A percentile compares a stretch with the other conserved stretches of the same genome.
Conservation (phyloP, 2,329 filamentous ascomycete species). For the Paradendryphiella salina region DNA sequence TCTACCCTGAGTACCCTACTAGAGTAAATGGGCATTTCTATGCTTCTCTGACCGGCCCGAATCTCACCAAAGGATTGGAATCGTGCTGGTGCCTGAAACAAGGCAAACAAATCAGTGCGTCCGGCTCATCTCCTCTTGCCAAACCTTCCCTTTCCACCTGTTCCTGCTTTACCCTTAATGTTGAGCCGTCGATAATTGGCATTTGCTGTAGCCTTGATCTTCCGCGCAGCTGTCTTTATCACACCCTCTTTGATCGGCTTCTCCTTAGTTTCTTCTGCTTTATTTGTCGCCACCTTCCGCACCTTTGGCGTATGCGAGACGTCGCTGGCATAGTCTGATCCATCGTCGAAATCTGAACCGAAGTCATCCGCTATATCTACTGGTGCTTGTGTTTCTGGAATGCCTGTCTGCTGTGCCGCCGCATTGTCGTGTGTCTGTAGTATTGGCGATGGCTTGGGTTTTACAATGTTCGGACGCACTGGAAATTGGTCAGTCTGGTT, state of each 20-base stretch:
- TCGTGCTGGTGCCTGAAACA: not conserved
- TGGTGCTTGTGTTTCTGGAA: conserved; percentile 33
- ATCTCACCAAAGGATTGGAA: not conserved
- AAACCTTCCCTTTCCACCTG: conserved; percentile 47
- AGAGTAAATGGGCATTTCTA: not conserved
- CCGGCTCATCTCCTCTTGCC: conserved; percentile 37
- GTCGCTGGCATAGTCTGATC: conserved; percentile 51
- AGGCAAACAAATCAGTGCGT: not conserved
- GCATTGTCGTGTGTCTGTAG: conserved; percentile 31
- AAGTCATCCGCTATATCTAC: conserved; percentile 41
- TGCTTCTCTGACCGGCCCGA: not conserved
- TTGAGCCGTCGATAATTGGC: conserved; percentile 55
- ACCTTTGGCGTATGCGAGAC: conserved; percentile 42
- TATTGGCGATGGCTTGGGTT: conserved; percentile 50
- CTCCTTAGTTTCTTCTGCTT: conserved; percentile 11
- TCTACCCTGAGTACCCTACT: not conserved
- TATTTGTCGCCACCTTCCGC: conserved; percentile 30
- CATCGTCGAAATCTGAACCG: conserved; percentile 38
- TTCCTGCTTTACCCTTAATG: conserved; percentile 55
- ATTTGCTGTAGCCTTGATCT: conserved; percentile 53
- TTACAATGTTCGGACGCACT: conserved; percentile 47
- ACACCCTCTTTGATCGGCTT: conserved; percentile 30
- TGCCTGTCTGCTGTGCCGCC: conserved; percentile 48
- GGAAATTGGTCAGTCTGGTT: conserved; percentile 23
- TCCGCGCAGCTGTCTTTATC: conserved; percentile 48